Evolutionary conservation across 352 stramenopile genomes (phyloP), one percentile per base, ranked within the genome.

Genomic region (Phytophthora kernoviae): DNA sequence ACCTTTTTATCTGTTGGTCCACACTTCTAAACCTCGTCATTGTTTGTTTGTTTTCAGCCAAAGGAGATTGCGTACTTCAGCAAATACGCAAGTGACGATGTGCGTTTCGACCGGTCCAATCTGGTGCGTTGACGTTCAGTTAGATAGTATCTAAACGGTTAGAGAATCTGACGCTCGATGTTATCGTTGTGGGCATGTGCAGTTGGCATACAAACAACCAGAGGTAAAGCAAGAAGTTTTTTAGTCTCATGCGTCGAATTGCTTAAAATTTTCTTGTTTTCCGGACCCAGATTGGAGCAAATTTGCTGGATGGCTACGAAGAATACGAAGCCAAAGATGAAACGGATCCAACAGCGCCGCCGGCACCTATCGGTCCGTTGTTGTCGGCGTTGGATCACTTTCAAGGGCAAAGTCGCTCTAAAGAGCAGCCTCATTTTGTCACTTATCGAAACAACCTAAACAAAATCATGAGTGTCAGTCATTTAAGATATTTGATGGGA

Each of bases 381-480:
- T 58, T 90, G 17, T 58, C 54, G 15, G 67, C 77, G 4, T 40
- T 91, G 30, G 39, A 73, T 5, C 70, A 87, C 39, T 83, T 80
- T 22, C 68, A 90, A 36, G 36, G 55, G 24, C 40, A 42, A 0
- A n/a, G 33, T n/a, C 14, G 17, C n/a, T 22, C 32, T 0, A 34
- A 30, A 41, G 46, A 68, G 26, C 33, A 49, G 2, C 73, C 72
- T 17, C 73, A 90, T 33, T 80, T 93, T 44, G 65, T 91, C 48
- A 93, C 78, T 30, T 93, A 70, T 44, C 68, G 84, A 32, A 93
- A 93, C 69, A 91, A 93, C 52, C 54, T 93, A 37, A 93, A 93
- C 76, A 93, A 91, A 43, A 90, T 93, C 53, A 79, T 93, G 49
- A 79, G 77, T 4, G 84, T 93, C 54, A 32, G 63, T 75, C 24